Evolutionary conservation across 441 rosid species (phyloP).

Genomic region (Arabidopsis lyrata): DNA sequence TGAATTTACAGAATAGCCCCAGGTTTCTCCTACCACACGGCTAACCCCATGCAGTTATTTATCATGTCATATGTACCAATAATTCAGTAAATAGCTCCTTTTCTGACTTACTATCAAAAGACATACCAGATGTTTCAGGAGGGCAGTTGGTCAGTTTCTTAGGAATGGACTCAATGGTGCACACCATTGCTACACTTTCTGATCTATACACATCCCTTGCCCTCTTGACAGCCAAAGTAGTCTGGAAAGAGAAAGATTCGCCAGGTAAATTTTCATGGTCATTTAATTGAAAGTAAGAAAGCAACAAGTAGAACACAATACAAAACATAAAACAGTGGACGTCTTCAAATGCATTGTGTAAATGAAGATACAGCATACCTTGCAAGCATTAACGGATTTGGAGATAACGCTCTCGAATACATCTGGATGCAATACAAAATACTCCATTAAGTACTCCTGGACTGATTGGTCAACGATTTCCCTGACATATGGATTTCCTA

Average conservation of each 20-base stretch:
- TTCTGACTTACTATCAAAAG: slow-evolving; percentile 1
- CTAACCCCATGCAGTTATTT: slow-evolving; percentile 8
- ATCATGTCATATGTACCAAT: slow-evolving; percentile 1
- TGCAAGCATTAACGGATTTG: slow-evolving; percentile 88
- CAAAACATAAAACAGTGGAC: slow-evolving; percentile 6
- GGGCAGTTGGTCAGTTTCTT: slow-evolving; percentile 93
- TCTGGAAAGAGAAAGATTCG: slow-evolving; percentile 55
- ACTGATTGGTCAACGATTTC: slow-evolving; percentile 90
- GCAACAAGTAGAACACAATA: not conserved
- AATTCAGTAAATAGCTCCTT: not conserved
- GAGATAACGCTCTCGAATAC: slow-evolving; percentile 87
- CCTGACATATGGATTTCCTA: slow-evolving; percentile 99
- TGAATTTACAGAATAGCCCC: slow-evolving; percentile 21
- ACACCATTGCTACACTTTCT: slow-evolving; percentile 81
- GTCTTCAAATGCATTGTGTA: slow-evolving; percentile 14
- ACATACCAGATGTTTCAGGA: slow-evolving; percentile 82
- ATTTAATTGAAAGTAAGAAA: not conserved
- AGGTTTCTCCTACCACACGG: slow-evolving; percentile 25
- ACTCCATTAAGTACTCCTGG: slow-evolving; percentile 92
- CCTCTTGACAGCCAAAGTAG: slow-evolving; percentile 91
- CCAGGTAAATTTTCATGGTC: slow-evolving; percentile 12
- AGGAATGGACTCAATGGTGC: slow-evolving; percentile 59
- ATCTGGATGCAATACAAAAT: slow-evolving; percentile 94
- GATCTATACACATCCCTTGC: slow-evolving; percentile 87
- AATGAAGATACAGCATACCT: slow-evolving; percentile 56